Evolutionary conservation across 495 filamentous ascomycete species (phyloP).

Genomic region (Cercophora samala): DNA sequence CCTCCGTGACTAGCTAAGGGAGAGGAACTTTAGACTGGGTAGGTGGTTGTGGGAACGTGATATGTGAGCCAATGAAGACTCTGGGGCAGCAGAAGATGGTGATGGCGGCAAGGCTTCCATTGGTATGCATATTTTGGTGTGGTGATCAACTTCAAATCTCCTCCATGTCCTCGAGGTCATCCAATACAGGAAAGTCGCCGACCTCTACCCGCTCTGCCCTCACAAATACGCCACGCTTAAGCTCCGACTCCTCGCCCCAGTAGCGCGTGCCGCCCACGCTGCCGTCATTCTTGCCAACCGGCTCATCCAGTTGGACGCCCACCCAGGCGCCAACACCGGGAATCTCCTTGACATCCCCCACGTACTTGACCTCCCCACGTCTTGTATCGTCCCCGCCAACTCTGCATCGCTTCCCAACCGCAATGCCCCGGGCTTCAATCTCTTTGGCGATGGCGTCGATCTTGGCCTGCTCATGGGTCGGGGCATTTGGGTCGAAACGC

Average conservation of each 20-base stretch:
- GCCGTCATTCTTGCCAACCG: slow-evolving; percentile 86
- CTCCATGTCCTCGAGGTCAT: slow-evolving; percentile 82
- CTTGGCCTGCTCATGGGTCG: slow-evolving; percentile 65
- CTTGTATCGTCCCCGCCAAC: slow-evolving; percentile 64
- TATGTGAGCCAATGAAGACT: background rate
- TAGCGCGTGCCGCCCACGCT: slow-evolving; percentile 73
- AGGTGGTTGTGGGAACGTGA: background rate
- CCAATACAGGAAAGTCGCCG: slow-evolving; percentile 74
- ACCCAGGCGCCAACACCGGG: slow-evolving; percentile 76
- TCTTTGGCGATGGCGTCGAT: slow-evolving; percentile 62
- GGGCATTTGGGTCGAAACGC: slow-evolving; percentile 86
- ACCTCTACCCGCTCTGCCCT: slow-evolving; percentile 85
- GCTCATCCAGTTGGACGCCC: slow-evolving; percentile 81
- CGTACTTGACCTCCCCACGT: slow-evolving; percentile 77
- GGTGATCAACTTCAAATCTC: slow-evolving; percentile 60
- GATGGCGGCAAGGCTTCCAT: background rate
- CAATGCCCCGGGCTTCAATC: slow-evolving; percentile 63
- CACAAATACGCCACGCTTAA: slow-evolving; percentile 81
- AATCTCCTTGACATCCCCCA: slow-evolving; percentile 80
- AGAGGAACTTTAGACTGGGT: background rate
- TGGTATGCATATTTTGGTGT: background rate
- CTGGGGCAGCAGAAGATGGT: background rate
- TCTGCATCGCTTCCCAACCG: slow-evolving; percentile 60
- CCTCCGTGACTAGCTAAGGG: background rate
- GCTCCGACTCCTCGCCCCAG: slow-evolving; percentile 59